Percentiles rank a stretch among this genome's conserved stretches.
Evolutionary conservation across 345 rosid species (phyloP).

Genomic region (Zanthoxylum bungeanum): DNA sequence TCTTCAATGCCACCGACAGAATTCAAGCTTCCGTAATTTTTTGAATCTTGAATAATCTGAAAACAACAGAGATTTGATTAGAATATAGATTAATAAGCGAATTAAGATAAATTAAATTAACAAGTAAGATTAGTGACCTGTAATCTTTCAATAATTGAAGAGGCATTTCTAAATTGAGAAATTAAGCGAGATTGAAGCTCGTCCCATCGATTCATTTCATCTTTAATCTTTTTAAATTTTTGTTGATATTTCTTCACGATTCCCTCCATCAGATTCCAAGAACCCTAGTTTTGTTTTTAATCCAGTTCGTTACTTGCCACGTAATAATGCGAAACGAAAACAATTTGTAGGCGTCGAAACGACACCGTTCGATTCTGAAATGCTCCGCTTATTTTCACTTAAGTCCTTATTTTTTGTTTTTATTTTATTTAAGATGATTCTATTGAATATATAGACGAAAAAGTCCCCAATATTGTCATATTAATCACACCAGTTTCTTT

Average conservation of each 20-base stretch:
- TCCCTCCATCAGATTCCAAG: conserved; percentile 49
- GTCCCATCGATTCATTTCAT: conserved; percentile 67
- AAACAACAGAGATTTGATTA: not conserved
- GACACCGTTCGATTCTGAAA: not conserved
- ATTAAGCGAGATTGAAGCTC: conserved; percentile 57
- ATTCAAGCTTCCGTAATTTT: conserved; percentile 53
- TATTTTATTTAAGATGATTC: not conserved
- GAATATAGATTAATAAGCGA: not conserved
- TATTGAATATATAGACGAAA: not conserved
- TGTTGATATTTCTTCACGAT: conserved; percentile 68
- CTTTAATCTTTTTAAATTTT: conserved; percentile 51
- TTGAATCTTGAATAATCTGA: conserved; percentile 51
- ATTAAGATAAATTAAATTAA: not conserved
- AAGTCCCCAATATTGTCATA: not conserved
- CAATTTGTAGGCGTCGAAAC: not conserved
- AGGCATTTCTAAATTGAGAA: conserved; percentile 60
- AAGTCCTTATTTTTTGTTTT: not conserved
- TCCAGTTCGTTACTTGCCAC: not conserved
- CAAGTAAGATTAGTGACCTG: conserved; percentile 31
- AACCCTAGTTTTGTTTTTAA: not conserved
- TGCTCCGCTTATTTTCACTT: not conserved
- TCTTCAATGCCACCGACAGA: conserved; percentile 47
- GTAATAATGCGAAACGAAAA: no score
- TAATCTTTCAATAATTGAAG: conserved; percentile 66
- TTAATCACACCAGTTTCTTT: not conserved